Percentiles rank a stretch among this genome's conserved stretches.
Evolutionary conservation across 768 basidiomycete genomes (phyloP).

Genomic region (Pholiota microspora): DNA sequence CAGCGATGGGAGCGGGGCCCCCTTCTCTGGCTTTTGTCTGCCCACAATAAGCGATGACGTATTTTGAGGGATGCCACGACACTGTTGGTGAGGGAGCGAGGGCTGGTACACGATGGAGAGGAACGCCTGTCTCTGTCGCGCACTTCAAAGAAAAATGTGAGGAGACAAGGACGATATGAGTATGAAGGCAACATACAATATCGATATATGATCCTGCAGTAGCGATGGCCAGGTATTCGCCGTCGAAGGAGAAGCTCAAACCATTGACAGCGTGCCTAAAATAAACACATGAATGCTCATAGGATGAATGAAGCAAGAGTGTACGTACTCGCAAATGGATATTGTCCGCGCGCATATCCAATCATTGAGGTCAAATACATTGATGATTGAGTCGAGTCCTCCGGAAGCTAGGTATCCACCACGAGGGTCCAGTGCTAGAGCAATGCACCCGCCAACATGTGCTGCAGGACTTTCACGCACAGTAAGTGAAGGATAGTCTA

Average conservation of each 20-base stretch:
- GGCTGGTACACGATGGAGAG: slow-evolving; percentile 74
- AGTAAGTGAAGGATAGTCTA: slow-evolving; percentile 65
- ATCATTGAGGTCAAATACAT: slow-evolving; percentile 75
- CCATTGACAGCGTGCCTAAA: slow-evolving; percentile 67
- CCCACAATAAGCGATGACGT: slow-evolving; percentile 80
- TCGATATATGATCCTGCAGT: slow-evolving; percentile 73
- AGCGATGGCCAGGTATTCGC: slow-evolving; percentile 80
- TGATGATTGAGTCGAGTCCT: slow-evolving; percentile 80
- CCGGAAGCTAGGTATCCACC: slow-evolving; percentile 82
- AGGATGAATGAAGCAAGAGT: background rate
- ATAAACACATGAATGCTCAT: slow-evolving; percentile 1
- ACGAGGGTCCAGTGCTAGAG: slow-evolving; percentile 77
- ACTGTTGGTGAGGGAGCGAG: slow-evolving; percentile 74
- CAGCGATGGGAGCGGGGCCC: slow-evolving; percentile 60
- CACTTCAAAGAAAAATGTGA: slow-evolving; percentile 47
- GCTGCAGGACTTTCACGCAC: slow-evolving; percentile 64
- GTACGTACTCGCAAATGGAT: slow-evolving; percentile 76
- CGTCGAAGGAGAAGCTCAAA: slow-evolving; percentile 79
- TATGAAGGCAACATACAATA: slow-evolving; percentile 50
- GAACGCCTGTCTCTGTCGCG: slow-evolving; percentile 72
- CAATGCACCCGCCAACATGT: slow-evolving; percentile 78
- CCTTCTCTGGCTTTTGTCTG: slow-evolving; percentile 69
- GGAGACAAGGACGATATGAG: background rate
- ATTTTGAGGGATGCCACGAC: slow-evolving; percentile 79
- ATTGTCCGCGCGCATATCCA: slow-evolving; percentile 82